Conservation (phyloP, 768 basidiomycete species). For the Mycena rosella region DNA sequence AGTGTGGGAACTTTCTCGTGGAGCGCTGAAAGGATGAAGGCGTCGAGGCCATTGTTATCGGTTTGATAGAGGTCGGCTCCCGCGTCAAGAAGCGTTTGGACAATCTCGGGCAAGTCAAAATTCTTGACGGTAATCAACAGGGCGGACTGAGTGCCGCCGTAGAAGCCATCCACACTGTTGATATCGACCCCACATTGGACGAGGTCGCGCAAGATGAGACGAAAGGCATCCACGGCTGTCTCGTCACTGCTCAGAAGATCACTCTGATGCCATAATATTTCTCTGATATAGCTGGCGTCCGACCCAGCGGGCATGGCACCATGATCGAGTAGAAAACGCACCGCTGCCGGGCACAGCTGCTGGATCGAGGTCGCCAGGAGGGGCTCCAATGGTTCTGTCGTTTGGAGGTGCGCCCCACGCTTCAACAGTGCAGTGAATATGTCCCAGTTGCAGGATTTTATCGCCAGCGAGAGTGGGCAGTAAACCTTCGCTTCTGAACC, state of each 20-base stretch:
- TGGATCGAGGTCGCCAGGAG: background rate
- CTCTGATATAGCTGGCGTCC: no score
- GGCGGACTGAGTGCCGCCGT: background rate
- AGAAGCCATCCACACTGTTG: background rate
- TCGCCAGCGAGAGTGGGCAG: slow-evolving; percentile 26
- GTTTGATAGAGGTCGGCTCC: slow-evolving; percentile 17
- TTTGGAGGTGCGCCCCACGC: slow-evolving; percentile 20
- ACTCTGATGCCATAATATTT: no score
- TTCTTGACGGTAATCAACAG: slow-evolving; percentile 1
- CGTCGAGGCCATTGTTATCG: slow-evolving; percentile 12
- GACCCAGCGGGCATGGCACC: slow-evolving; percentile 4
- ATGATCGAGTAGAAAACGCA: slow-evolving; percentile 14
- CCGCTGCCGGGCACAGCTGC: background rate
- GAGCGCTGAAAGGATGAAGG: slow-evolving; percentile 8
- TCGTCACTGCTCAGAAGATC: background rate
- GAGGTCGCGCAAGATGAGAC: background rate
- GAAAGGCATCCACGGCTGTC: background rate
- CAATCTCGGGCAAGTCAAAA: background rate
- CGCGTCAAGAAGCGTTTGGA: slow-evolving; percentile 15
- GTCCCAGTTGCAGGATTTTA: slow-evolving; percentile 20
- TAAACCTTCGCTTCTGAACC: background rate
- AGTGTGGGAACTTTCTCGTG: slow-evolving; percentile 2
- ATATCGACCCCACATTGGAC: background rate
- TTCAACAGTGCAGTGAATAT: slow-evolving; percentile 11
- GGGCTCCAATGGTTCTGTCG: slow-evolving; percentile 3